Evolutionary conservation across 2,329 filamentous ascomycete genomes (phyloP).

Genomic region (Aspergillus glaucus): DNA sequence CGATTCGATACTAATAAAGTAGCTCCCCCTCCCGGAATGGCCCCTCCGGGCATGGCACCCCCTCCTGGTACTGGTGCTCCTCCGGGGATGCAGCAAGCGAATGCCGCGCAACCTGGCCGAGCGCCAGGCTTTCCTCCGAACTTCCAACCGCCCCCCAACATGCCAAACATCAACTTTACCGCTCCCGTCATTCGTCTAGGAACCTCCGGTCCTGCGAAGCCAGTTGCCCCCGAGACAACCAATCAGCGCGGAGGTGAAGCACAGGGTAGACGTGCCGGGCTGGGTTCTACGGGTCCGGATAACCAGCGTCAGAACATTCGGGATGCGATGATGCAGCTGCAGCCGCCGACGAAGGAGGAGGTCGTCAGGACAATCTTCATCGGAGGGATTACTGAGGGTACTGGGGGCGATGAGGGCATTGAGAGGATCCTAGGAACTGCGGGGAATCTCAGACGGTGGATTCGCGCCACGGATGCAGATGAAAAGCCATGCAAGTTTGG

Average conservation of each 20-base stretch:
- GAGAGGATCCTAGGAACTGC: slow-evolving; percentile 72
- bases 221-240: slow-evolving; percentile 40
- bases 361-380: slow-evolving; percentile 88
- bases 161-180: slow-evolving; percentile 97
- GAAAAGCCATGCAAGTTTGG: slow-evolving; percentile 82
- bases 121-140: slow-evolving; percentile 72
- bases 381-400: slow-evolving; percentile 72
- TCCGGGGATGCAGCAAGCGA: slow-evolving; percentile 70
- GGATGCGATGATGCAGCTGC: slow-evolving; percentile 64
- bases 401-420: slow-evolving; percentile 69
- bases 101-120: slow-evolving; percentile 67
- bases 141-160: slow-evolving; percentile 83
- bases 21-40: slow-evolving; percentile 34
- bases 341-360: slow-evolving; percentile 83
- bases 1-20: slow-evolving; percentile 11
- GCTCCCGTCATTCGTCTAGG: slow-evolving; percentile 93
- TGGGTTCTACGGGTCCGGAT: slow-evolving; percentile 59
- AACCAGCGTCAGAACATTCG: slow-evolving; percentile 60
- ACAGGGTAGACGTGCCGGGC: slow-evolving; percentile 48
- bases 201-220: slow-evolving; percentile 62
- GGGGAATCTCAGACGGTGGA: slow-evolving; percentile 78
- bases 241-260: slow-evolving; percentile 40
- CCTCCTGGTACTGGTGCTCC: slow-evolving; percentile 71
- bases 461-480: slow-evolving; percentile 68
- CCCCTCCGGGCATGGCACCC: slow-evolving; percentile 72